Evolutionary conservation across 2,329 filamentous ascomycete genomes (phyloP).

Genomic region (Ophiocordyceps camponoti-saundersi): DNA sequence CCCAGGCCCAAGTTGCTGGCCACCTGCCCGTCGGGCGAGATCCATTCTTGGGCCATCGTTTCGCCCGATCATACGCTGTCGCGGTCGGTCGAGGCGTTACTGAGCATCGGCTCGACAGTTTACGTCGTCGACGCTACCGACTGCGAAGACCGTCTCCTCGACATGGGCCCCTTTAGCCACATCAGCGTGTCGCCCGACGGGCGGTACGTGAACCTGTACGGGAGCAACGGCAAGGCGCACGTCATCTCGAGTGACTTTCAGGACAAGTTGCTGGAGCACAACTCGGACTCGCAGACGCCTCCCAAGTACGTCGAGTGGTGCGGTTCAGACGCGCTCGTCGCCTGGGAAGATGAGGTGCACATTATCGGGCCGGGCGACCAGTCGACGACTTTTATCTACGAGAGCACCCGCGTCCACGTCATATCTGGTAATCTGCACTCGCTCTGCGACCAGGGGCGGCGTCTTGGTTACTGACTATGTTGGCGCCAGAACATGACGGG

Average conservation of each 20-base stretch:
- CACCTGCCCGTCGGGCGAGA: conserved; percentile 54
- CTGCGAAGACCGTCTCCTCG: conserved; percentile 76
- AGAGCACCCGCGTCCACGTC: conserved; percentile 75
- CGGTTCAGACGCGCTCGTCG: conserved; percentile 83
- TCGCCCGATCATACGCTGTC: conserved; percentile 79
- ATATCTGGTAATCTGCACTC: conserved; percentile 45
- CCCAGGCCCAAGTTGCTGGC: conserved; percentile 75
- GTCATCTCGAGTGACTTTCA: conserved; percentile 94
- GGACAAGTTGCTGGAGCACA: conserved; percentile 77
- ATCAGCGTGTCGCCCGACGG: conserved; percentile 85
- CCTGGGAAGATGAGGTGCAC: conserved; percentile 96
- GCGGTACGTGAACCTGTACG: conserved; percentile 75
- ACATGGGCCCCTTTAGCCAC: conserved; percentile 84
- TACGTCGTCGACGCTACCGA: conserved; percentile 78
- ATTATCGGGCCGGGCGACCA: conserved; percentile 74
- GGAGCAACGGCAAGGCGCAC: conserved; percentile 68
- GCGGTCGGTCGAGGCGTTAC: conserved; percentile 77
- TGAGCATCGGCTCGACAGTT: conserved; percentile 72
- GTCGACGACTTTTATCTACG: conserved; percentile 68
- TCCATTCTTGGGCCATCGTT: conserved; percentile 80
- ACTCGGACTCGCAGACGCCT: conserved; percentile 68
- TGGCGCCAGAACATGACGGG: conserved; percentile 50
- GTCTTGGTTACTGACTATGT: conserved; percentile 4
- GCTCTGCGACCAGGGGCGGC: background rate
- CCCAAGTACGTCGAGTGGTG: conserved; percentile 92